Evolutionary conservation across 2,329 filamentous ascomycete species (phyloP).

Genomic region (Talaromyces marneffei): DNA sequence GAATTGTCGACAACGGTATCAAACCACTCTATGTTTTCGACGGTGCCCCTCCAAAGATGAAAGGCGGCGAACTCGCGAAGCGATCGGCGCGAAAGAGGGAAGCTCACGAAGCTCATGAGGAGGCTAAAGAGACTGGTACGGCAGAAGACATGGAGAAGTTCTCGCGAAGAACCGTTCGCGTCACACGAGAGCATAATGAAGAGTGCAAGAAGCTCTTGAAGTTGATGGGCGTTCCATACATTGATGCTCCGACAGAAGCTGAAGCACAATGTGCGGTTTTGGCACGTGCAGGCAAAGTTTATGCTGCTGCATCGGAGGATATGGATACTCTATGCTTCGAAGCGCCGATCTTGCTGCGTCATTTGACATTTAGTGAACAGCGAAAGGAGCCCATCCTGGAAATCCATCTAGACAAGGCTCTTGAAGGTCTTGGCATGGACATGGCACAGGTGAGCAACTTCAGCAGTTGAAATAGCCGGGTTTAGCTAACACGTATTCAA

Average conservation of each 20-base stretch:
- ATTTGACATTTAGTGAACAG: slow-evolving; percentile 95
- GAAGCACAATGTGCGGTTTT: slow-evolving; percentile 93
- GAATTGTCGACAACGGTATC: slow-evolving; percentile 98
- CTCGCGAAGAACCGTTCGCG: slow-evolving; percentile 82
- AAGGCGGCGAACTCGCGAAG: slow-evolving; percentile 93
- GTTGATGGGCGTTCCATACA: slow-evolving; percentile 93
- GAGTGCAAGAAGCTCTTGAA: slow-evolving; percentile 88
- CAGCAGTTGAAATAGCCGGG: no score
- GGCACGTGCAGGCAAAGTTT: slow-evolving; percentile 88
- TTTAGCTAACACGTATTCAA: background rate
- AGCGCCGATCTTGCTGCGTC: slow-evolving; percentile 79
- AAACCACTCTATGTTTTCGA: slow-evolving; percentile 98
- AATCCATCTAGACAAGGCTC: slow-evolving; percentile 78
- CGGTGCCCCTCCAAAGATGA: slow-evolving; percentile 91
- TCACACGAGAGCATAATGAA: slow-evolving; percentile 93
- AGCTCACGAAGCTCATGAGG: slow-evolving; percentile 81
- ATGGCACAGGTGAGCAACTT: slow-evolving; percentile 61
- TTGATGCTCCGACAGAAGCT: slow-evolving; percentile 91
- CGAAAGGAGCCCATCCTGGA: slow-evolving; percentile 97
- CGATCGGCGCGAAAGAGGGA: slow-evolving; percentile 93
- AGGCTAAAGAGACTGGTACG: slow-evolving; percentile 94
- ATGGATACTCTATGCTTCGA: slow-evolving; percentile 99
- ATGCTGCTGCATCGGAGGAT: slow-evolving; percentile 92
- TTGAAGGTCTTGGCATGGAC: slow-evolving; percentile 85
- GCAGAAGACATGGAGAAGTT: slow-evolving; percentile 98